phyloP scores from a whole-genome alignment of 495 filamentous ascomycete species.

The Durotheca rogersii region DNA sequence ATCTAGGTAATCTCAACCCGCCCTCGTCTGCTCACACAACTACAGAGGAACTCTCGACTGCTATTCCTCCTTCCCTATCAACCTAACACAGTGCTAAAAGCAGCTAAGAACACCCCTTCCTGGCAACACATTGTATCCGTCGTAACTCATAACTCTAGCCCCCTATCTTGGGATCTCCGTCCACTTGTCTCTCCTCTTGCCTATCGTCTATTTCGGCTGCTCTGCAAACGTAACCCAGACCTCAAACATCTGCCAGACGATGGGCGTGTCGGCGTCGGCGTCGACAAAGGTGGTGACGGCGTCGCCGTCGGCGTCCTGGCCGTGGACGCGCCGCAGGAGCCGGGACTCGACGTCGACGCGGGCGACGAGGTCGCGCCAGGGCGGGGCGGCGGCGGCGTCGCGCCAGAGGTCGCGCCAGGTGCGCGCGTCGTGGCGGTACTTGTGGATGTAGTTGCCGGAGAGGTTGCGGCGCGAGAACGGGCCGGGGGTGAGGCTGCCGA shows the following conservation, averaged over 20 bases:
- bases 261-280: not conserved
- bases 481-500: slow-evolving; percentile 16
- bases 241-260: slow-evolving; percentile 28
- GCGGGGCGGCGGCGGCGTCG: slow-evolving; percentile 10
- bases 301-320: slow-evolving; percentile 2
- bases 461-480: not conserved
- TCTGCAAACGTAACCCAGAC: slow-evolving; percentile 29
- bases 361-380: slow-evolving; percentile 19
- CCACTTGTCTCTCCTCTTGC: no score
- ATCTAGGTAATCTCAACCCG: no score
- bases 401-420: slow-evolving; percentile 29
- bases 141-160: no score
- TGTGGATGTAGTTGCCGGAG: slow-evolving; percentile 1
- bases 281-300: slow-evolving; percentile 5
- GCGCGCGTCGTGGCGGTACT: slow-evolving; percentile 14
- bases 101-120: no score
- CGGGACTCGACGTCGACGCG: slow-evolving; percentile 23
- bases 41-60: no score
- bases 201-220: not conserved
- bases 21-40: no score
- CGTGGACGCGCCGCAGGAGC: slow-evolving; percentile 13
- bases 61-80: no score
- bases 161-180: no score
- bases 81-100: no score
- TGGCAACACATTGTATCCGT: no score